Percentiles rank a stretch among this genome's conserved stretches.
Evolutionary conservation across 2,329 filamentous ascomycete species (phyloP).

Genomic region (Calonectria fujianensis): DNA sequence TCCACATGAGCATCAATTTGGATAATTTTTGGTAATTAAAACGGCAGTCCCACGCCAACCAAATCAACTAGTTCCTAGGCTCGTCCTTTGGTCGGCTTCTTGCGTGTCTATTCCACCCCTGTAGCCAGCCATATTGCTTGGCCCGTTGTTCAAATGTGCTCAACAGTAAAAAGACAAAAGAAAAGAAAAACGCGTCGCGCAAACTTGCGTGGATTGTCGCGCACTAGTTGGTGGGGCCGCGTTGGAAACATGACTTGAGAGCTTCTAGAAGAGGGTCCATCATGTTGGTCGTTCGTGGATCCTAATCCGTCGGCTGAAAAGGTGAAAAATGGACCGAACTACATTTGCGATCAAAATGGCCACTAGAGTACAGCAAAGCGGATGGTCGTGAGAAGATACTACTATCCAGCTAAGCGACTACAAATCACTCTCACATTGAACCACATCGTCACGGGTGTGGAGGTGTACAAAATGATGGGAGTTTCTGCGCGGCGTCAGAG

Average conservation of each 20-base stretch:
- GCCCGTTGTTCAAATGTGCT: not conserved
- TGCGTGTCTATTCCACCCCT: not conserved
- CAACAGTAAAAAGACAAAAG: not conserved
- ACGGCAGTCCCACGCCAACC: constrained; percentile 15
- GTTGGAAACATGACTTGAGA: constrained; percentile 24
- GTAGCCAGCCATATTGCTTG: not conserved
- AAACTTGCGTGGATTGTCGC: constrained; percentile 26
- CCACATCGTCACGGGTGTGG: not conserved
- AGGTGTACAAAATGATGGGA: not conserved
- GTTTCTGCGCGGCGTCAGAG: not conserved
- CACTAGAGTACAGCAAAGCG: not conserved
- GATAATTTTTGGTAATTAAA: constrained; percentile 7
- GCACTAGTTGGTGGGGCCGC: constrained; percentile 24
- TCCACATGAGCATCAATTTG: constrained; percentile 28
- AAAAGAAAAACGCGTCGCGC: constrained; percentile 11
- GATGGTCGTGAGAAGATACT: not conserved
- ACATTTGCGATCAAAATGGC: not conserved
- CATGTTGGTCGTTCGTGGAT: constrained; percentile 18
- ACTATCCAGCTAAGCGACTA: no score
- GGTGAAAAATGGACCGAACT: not conserved
- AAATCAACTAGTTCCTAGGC: not conserved
- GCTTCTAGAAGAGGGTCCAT: constrained; percentile 40
- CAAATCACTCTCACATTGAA: no score
- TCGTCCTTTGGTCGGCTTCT: constrained; percentile 8
- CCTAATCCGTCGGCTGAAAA: constrained; percentile 30